Evolutionary conservation across 2,329 filamentous ascomycete species (phyloP), one percentile per base, ranked within the genome.

Genomic region (Talaromyces piceae): DNA sequence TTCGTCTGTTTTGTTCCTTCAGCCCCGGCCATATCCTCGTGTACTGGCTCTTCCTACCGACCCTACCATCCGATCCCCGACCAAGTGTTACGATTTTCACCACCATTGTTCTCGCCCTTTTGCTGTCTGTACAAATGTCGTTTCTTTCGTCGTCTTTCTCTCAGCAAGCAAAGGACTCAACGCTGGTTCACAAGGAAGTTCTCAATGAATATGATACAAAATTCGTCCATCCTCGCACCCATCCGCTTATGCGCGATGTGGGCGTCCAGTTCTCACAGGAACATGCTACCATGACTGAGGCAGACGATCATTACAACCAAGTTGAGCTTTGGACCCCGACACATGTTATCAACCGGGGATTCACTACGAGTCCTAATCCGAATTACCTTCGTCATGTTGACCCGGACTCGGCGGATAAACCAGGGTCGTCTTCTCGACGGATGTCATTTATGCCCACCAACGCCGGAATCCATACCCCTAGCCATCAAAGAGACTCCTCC

Each of bases 151-250:
- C 78, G 2, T 82, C 78, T 28, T 97, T 91, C 68, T 78, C 81
- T 3, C 91, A 91, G 65, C 91, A 97, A 66, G 82, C 81, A 54
- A 95, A 90, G 65, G 93, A 98, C 67, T 82, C 81, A 2, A 78
- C 83, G 2, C 78, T 96, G 44, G 86, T 98, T 53, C 89, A 95
- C 59, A 89, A 86, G 60, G 88, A 97, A 69, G 91, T 97, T 4
- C 78, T 97, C 70, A 85, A 90, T 65, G 93, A 98, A 70, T 98
- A 98, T 65, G 89, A 97, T 65, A 88, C 83, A 59, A 98, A 98
- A 72, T 96, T 86, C 63, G 93, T 98, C 1, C 89, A 94, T 62
- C 93, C 93, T 2, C 80, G 84, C 9, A 80, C 95, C n/a, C 87
- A 94, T 59, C 87, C 86, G 6, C 76, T 87, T 4, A 87, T 94